Conservation (phyloP, 2,329 filamentous ascomycete species). For the Pyricularia sp. region DNA sequence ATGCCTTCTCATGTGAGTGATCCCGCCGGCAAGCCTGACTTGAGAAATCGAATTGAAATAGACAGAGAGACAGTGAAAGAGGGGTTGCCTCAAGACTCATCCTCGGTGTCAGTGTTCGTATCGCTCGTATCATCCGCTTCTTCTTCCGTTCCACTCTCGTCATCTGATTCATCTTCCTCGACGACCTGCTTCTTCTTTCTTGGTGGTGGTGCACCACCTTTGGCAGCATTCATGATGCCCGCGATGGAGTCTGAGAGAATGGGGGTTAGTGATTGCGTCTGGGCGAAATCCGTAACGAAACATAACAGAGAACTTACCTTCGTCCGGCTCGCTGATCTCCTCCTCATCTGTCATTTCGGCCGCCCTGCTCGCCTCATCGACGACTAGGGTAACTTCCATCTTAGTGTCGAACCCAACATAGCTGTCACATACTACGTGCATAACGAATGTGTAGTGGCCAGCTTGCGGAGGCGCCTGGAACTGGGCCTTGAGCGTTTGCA, state of each 20-base stretch:
- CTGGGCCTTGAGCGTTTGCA: conserved; percentile 95
- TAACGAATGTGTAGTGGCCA: conserved; percentile 87
- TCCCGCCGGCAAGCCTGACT: background rate
- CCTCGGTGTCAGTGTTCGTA: conserved; percentile 61
- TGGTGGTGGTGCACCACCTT: conserved; percentile 49
- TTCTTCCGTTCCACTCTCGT: conserved; percentile 77
- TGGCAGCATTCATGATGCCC: conserved; percentile 82
- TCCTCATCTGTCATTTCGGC: conserved; percentile 74
- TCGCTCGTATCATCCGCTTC: conserved; percentile 58
- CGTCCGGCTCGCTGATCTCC: conserved; percentile 95
- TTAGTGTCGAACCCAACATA: conserved; percentile 92
- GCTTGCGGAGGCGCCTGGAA: conserved; percentile 90
- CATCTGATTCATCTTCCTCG: conserved; percentile 54
- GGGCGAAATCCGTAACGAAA: background rate
- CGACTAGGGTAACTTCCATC: conserved; percentile 78
- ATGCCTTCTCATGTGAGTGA: background rate
- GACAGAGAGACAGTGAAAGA: background rate
- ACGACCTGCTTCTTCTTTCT: conserved; percentile 38
- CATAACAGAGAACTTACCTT: conserved; percentile 57
- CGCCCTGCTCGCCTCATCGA: conserved; percentile 83
- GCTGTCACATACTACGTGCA: conserved; percentile 89
- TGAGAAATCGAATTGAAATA: background rate
- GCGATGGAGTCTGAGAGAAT: conserved; percentile 65
- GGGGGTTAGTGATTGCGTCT: conserved; percentile 10
- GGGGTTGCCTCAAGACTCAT: conserved; percentile 26